Percentiles rank a stretch among this genome's conserved stretches.
These are phyloP conservation scores for Scytalidium sp. DNA, from an alignment of 2,329 filamentous ascomycete species.

Conservation along the genomic window DNA sequence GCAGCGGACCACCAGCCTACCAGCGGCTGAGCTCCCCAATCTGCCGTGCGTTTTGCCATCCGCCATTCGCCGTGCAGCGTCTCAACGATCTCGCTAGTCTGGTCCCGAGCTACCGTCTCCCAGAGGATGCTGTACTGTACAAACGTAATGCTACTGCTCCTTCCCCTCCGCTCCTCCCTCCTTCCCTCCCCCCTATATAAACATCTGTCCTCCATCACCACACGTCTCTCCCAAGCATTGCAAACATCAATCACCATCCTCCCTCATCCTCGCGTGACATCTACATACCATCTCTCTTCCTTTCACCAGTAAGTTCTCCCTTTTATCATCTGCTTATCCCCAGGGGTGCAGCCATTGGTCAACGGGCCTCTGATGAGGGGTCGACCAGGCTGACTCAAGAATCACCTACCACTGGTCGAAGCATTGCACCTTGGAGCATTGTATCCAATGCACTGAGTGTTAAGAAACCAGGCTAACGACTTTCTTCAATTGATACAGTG, in stretches of 20 bases:
- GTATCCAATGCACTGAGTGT: neutral
- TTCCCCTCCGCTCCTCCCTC: slow-evolving; percentile 2
- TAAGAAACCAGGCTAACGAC: neutral
- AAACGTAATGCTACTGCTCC: slow-evolving; percentile 1
- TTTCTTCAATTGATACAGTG: slow-evolving; percentile 58
- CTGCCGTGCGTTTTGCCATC: no score
- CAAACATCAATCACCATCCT: slow-evolving; percentile 2
- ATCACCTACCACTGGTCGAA: no score
- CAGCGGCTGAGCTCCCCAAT: no score
- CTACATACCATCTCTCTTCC: slow-evolving; percentile 9
- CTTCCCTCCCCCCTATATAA: slow-evolving; percentile 9
- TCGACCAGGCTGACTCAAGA: neutral
- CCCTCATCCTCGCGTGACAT: slow-evolving; percentile 1
- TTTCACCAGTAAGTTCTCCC: slow-evolving; percentile 21
- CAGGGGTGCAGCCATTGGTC: neutral
- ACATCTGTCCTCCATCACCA: slow-evolving; percentile 9
- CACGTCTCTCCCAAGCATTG: slow-evolving; percentile 2
- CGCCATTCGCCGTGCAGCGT: neutral
- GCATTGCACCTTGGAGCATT: no score
- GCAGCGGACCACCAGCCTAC: neutral
- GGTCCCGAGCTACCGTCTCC: neutral
- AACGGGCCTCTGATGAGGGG: neutral
- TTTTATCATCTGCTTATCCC: slow-evolving; percentile 12
- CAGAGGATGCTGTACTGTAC: neutral
- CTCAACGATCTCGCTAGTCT: no score